Evolutionary conservation across 2,329 filamentous ascomycete species (phyloP), one percentile per base, ranked within the genome.

Genomic region (Fusarium odoratissimum): DNA sequence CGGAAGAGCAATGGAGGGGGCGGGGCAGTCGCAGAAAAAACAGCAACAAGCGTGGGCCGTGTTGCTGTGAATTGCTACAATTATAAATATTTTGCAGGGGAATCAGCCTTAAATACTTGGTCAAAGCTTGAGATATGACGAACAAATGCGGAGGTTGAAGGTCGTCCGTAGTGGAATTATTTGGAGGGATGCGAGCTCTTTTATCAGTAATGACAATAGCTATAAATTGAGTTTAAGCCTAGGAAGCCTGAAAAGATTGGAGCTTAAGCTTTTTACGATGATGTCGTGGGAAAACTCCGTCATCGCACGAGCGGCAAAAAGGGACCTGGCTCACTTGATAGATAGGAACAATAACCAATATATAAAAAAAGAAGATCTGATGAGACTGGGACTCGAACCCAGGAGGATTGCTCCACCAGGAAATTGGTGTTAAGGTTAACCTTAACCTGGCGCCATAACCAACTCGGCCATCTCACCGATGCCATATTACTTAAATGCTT

Each of bases 361-460:
- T 3, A 25, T 30, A 73, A 28, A 8, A 76, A 74, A 76, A 52
- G 11, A 28, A 31, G 3, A 0, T 9, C 5, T 76, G 75, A 76
- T 76, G 71, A 76, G 74, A 76, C 74, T 76, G 75, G 75, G 75
- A 76, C 66, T 76, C 74, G 75, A 76, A 76, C 75, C 75, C 75
- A 76, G 74, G 74, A 76, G 75, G 75, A 76, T 76, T 76, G 74
- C 75, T 76, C 75, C 75, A 76, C 60, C 75, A 76, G 74, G 74
- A 76, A 72, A 62, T 66, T 59, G 70, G 64, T 73, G 70, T 74
- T 72, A 75, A 76, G 72, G 74, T 75, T 64, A 17, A 76, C 74
- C 74, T 76, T 76, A 76, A 76, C 74, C 74, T 76, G 74, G 65
- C 75, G 75, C 75, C 75, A 76, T 76, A 76, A 76, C 75, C 75